A percentile compares a stretch with the other conserved stretches of the same genome.
Conservation (phyloP, 768 basidiomycete species). For the Trametes gibbosa region DNA sequence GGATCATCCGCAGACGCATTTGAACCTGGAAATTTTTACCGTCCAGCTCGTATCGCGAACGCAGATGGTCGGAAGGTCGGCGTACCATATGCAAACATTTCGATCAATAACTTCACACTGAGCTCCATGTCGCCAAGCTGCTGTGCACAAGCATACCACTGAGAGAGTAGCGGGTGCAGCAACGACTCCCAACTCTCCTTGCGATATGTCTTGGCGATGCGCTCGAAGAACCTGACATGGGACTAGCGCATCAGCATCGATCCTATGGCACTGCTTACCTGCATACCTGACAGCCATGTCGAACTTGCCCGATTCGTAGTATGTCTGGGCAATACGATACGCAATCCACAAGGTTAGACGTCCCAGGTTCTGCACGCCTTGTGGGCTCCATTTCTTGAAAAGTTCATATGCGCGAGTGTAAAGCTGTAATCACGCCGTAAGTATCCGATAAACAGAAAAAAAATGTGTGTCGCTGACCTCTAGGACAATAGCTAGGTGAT, state of each 20-base stretch:
- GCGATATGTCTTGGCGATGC: slow-evolving; percentile 87
- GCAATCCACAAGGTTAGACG: slow-evolving; percentile 90
- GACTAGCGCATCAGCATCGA: too few species aligned
- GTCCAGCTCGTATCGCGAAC: too few species aligned
- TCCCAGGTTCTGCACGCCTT: slow-evolving; percentile 52
- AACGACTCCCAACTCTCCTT: slow-evolving; percentile 78
- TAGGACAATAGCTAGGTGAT: slow-evolving; percentile 77
- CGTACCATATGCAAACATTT: slow-evolving; percentile 79
- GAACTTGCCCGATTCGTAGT: slow-evolving; percentile 75
- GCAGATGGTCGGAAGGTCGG: too few species aligned
- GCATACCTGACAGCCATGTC: slow-evolving; percentile 84
- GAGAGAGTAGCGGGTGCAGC: slow-evolving; percentile 68
- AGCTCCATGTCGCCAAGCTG: slow-evolving; percentile 74
- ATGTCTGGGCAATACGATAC: slow-evolving; percentile 84
- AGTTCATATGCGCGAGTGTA: slow-evolving; percentile 94
- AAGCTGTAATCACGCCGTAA: slow-evolving; percentile 45
- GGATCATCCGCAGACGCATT: slow-evolving; percentile 44
- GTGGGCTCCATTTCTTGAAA: slow-evolving; percentile 73
- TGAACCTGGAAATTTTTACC: slow-evolving; percentile 29
- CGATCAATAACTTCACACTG: slow-evolving; percentile 72
- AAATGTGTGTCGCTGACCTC: slow-evolving; percentile 52
- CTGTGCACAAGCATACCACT: slow-evolving; percentile 84
- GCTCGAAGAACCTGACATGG: slow-evolving; percentile 76
- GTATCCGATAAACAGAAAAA: not conserved
- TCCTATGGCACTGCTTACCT: not conserved